Evolutionary conservation across 306 rosid species (phyloP).

Genomic region (Rosa chinensis): DNA sequence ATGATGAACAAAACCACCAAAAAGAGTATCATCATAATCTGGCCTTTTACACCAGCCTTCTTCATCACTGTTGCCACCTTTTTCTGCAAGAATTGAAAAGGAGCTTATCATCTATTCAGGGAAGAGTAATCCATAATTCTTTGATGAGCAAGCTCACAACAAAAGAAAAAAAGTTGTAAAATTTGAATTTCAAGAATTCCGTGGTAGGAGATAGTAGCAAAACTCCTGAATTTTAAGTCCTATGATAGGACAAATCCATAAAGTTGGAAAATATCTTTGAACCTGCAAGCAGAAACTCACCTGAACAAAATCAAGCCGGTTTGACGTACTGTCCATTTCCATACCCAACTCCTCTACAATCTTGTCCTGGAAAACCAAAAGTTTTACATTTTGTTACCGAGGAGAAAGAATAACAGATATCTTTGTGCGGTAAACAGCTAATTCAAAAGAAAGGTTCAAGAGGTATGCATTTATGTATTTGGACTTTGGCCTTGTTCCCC

Average conservation of each 20-base stretch:
- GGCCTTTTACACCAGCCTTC: conserved; percentile 92
- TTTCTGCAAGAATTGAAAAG: conserved; percentile 58
- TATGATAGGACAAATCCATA: neutral
- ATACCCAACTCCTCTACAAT: conserved; percentile 79
- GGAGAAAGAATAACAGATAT: neutral
- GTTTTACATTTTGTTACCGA: conserved; percentile 8
- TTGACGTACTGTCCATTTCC: conserved; percentile 94
- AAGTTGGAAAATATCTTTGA: conserved; percentile 21
- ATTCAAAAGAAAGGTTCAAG: conserved; percentile 2
- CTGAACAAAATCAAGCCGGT: conserved; percentile 96
- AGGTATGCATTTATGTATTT: conserved; percentile 9
- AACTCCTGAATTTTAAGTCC: neutral
- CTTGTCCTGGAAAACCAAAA: conserved; percentile 65
- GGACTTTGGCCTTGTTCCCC: neutral
- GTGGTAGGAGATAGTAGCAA: neutral
- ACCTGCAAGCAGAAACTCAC: conserved; percentile 51
- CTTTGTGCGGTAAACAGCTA: neutral
- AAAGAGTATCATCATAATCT: conserved; percentile 79
- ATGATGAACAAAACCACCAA: conserved; percentile 79
- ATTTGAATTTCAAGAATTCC: neutral
- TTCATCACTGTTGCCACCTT: conserved; percentile 92
- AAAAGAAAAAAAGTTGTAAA: neutral
- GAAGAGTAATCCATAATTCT: neutral
- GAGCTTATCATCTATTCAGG: conserved; percentile 6
- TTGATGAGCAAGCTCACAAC: neutral